Evolutionary conservation across 306 rosid genomes (phyloP).

Genomic region (Abrus pulchellus): DNA sequence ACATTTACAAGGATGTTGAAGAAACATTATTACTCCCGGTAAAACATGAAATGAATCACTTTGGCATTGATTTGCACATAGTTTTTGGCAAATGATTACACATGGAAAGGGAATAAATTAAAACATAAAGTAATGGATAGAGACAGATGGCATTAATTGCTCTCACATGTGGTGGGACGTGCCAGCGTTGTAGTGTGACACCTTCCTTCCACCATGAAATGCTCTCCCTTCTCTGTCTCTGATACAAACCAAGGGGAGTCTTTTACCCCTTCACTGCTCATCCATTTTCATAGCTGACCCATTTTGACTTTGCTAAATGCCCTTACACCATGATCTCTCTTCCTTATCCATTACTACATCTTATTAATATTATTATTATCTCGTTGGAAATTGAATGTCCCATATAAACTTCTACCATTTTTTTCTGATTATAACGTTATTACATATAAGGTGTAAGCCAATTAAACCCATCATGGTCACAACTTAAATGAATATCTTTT

Average conservation of each 20-base stretch:
- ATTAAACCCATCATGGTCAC: constrained; percentile 58
- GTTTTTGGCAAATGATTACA: too few relatives aligned
- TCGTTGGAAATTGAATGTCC: neutral
- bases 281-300: constrained; percentile 40
- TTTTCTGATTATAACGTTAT: neutral
- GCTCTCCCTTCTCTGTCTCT: constrained; percentile 45
- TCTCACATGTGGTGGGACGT: constrained; percentile 51
- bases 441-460: neutral
- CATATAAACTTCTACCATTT: neutral
- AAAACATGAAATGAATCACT: too few relatives aligned
- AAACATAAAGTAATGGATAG: too few relatives aligned
- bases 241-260: constrained; percentile 46
- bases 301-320: neutral
- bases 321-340: neutral
- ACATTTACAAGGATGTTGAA: too few relatives aligned
- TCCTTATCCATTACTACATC: neutral
- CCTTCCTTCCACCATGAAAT: constrained; percentile 48
- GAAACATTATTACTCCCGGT: too few relatives aligned
- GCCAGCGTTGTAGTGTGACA: constrained; percentile 47
- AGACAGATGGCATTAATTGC: too few relatives aligned
- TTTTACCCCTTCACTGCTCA: constrained; percentile 35
- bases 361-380: neutral
- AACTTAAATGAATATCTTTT: neutral
- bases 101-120: too few relatives aligned
- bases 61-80: too few relatives aligned